phyloP scores from a whole-genome alignment of 352 stramenopile species.

The Phytophthora podocarpi region DNA sequence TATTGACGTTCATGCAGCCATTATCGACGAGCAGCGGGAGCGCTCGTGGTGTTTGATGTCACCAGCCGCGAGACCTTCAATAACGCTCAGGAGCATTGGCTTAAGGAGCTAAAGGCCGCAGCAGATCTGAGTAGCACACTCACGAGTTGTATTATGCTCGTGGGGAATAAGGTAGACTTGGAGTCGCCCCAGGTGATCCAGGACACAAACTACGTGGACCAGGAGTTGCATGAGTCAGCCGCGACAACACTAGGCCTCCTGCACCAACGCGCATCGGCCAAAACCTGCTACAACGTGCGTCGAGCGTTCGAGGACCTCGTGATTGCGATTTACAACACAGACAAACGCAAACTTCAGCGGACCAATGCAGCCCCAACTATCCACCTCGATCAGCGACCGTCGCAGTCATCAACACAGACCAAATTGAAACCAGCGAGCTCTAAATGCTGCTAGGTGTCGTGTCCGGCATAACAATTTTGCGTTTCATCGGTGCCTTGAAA shows the following conservation, averaged over 20 bases:
- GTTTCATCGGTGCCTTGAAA: too few relatives aligned
- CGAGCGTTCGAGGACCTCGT: constrained; percentile 76
- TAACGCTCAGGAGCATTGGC: constrained; percentile 74
- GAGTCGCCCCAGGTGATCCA: constrained; percentile 13
- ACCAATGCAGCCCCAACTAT: constrained; percentile 44
- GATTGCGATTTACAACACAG: constrained; percentile 69
- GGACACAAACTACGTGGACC: constrained; percentile 32
- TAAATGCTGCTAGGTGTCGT: constrained; percentile 30
- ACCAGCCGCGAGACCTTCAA: constrained; percentile 66
- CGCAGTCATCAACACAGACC: constrained; percentile 1
- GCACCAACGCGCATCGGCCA: constrained; percentile 66
- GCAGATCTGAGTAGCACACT: constrained; percentile 69
- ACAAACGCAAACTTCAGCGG: constrained; percentile 52
- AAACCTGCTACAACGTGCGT: constrained; percentile 69
- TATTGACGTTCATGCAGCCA: constrained; percentile 39
- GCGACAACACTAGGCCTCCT: constrained; percentile 49
- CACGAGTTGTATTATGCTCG: constrained; percentile 70
- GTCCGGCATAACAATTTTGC: constrained; percentile 23
- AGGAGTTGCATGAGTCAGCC: constrained; percentile 46
- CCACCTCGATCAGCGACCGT: constrained; percentile 35
- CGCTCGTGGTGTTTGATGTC: constrained; percentile 82
- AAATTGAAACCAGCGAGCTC: neutral
- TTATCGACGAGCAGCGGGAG: constrained; percentile 74
- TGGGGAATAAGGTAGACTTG: constrained; percentile 84
- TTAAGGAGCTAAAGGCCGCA: constrained; percentile 75